Evolutionary conservation across 495 filamentous ascomycete genomes (phyloP), one percentile per base, ranked within the genome.

Genomic region (Pseudomonodictys pantanalensis): DNA sequence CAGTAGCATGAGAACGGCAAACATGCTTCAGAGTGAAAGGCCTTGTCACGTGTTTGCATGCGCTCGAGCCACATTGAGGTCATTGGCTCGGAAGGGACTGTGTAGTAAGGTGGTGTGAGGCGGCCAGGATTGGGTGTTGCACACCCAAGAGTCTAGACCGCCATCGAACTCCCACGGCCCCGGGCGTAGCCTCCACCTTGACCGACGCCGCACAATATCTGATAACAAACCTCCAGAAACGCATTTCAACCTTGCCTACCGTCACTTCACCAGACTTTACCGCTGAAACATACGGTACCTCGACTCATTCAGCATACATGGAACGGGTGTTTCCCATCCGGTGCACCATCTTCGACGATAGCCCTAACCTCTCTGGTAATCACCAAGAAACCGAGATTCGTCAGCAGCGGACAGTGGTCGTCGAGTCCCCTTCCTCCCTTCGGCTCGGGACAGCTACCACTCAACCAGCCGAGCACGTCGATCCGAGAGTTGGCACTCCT

Each of bases 281-380:
- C n/a, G n/a, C n/a, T n/a, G n/a, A n/a, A n/a, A n/a, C n/a, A n/a
- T n/a, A n/a, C n/a, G n/a, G n/a, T n/a, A n/a, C 17, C 2, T 43
- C 18, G 1, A 20, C 25, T 22, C 3, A 18, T 7, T 22, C 17
- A 29, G 25, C 20, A 17, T 11, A 2, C 26, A 62, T 62, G 59
- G 51, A 56, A 39, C 43, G 52, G 17, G 44, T 56, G 5, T 62
- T 62, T 22, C 52, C 59, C 18, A 62, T 62, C 42, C 59, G 59
- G 22, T 56, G 51, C 42, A 62, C 23, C n/a, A 56, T 62, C 45
- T 24, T 56, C 5, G 52, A 49, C 9, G 52, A 56, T 42, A 56
- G 51, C 25, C 59, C 59, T 2, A 9, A 56, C 35, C 43, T 52
- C 28, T 22, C 18, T 12, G 23, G 57, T 9, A 23, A 42, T 18